A percentile compares a stretch with the other conserved stretches of the same genome.
Conservation (phyloP, 2,329 filamentous ascomycete genomes). For the Onygenales sp. region DNA sequence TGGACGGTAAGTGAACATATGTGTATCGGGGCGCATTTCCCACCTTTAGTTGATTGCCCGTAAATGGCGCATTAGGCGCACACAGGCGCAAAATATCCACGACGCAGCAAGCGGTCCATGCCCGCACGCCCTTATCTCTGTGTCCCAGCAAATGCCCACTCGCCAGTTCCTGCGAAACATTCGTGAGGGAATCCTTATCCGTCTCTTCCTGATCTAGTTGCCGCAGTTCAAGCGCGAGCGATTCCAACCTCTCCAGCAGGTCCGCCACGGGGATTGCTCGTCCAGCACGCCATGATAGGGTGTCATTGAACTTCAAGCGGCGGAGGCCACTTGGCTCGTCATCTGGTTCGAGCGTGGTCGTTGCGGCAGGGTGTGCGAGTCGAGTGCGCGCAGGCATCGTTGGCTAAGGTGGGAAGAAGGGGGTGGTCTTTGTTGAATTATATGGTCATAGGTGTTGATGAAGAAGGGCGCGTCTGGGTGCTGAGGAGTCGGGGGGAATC, state of each 20-base stretch:
- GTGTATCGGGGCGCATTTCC: constrained; percentile 12
- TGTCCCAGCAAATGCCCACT: constrained; percentile 74
- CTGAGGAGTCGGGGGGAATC: background rate
- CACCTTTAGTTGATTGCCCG: constrained; percentile 81
- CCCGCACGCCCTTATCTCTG: constrained; percentile 87
- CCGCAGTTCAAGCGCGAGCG: constrained; percentile 70
- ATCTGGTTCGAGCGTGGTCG: constrained; percentile 19
- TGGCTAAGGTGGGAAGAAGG: constrained; percentile 4
- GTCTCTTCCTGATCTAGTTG: constrained; percentile 81
- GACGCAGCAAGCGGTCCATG: constrained; percentile 78
- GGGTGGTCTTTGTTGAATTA: constrained; percentile 11
- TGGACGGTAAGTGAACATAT: constrained; percentile 8
- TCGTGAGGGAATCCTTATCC: constrained; percentile 70
- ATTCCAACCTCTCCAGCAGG: constrained; percentile 70
- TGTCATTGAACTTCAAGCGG: constrained; percentile 67
- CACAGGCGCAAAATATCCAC: constrained; percentile 89
- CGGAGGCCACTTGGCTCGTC: constrained; percentile 24
- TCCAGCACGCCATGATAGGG: constrained; percentile 83
- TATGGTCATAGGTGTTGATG: background rate
- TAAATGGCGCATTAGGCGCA: constrained; percentile 91
- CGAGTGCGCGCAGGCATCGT: constrained; percentile 37
- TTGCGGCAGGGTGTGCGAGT: constrained; percentile 23
- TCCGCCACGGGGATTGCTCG: constrained; percentile 78
- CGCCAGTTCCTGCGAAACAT: constrained; percentile 76
- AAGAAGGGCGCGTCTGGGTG: background rate